These are phyloP conservation scores for Spirogloea muscicola DNA, from an alignment of 139 green algal genomes.

Conservation along the genomic window DNA sequence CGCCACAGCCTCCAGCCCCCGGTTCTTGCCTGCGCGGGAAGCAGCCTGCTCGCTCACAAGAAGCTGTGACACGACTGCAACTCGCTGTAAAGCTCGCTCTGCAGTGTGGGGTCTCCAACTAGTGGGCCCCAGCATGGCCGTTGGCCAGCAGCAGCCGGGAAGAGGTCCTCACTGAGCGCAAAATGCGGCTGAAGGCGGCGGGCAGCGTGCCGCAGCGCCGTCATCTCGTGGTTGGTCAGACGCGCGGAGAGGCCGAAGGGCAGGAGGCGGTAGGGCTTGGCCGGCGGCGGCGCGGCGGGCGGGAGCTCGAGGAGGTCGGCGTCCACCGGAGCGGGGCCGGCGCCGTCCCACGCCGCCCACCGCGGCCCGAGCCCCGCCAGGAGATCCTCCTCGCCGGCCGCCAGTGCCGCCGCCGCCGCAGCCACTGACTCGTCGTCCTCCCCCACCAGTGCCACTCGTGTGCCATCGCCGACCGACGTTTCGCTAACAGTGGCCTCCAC, in stretches of 20 bases:
- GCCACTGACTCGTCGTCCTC: no score
- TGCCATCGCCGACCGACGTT: no score
- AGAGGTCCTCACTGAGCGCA: slow-evolving; percentile 25
- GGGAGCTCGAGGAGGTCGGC: neutral
- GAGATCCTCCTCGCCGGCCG: slow-evolving; percentile 6
- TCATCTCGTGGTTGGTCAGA: slow-evolving; percentile 38
- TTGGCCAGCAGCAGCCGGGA: no score
- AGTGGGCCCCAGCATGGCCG: no score
- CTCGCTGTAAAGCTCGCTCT: no score
- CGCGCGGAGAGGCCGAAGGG: slow-evolving; percentile 18
- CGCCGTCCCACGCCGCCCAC: neutral
- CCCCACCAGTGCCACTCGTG: no score
- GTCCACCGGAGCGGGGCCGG: slow-evolving; percentile 18
- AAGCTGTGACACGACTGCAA: no score
- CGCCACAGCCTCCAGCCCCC: slow-evolving; percentile 23
- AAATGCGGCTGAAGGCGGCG: slow-evolving; percentile 25
- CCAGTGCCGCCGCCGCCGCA: no score
- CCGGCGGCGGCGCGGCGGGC: neutral
- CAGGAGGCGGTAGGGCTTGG: slow-evolving; percentile 24
- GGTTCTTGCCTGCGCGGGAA: slow-evolving; percentile 33
- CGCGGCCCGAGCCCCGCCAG: slow-evolving; percentile 9
- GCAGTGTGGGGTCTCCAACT: no score
- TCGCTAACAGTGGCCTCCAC: no score
- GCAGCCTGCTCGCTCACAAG: no score
- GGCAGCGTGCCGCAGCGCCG: slow-evolving; percentile 10